These are phyloP conservation scores for Karstenula rhodostoma DNA, from an alignment of 2,329 filamentous ascomycete species.

Conservation along the genomic window DNA sequence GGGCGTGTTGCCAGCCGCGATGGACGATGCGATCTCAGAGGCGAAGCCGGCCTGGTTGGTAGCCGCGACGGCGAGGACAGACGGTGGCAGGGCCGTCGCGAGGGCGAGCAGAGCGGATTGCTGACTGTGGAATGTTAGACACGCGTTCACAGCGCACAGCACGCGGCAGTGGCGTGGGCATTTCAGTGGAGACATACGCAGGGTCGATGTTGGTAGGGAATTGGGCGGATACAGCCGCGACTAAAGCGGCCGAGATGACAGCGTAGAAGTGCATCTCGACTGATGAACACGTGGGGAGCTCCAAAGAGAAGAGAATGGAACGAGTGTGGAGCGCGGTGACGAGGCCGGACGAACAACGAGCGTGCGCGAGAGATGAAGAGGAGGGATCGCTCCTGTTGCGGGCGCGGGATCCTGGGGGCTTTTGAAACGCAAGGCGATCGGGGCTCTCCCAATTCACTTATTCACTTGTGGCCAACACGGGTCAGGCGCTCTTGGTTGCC, in stretches of 20 bases:
- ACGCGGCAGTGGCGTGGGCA: constrained; percentile 17
- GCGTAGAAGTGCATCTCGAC: constrained; percentile 42
- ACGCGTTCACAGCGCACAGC: constrained; percentile 16
- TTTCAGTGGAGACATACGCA: constrained; percentile 29
- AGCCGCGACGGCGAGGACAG: constrained; percentile 50
- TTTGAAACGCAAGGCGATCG: constrained; percentile 20
- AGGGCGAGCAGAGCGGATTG: constrained; percentile 53
- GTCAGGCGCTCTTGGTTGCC: neutral
- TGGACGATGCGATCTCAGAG: constrained; percentile 52
- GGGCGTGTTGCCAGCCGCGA: constrained; percentile 54
- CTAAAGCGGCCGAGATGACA: constrained; percentile 40
- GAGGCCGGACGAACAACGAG: constrained; percentile 26
- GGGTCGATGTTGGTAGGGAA: constrained; percentile 17
- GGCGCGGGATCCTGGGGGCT: constrained; percentile 14
- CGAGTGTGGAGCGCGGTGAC: constrained; percentile 34
- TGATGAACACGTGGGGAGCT: constrained; percentile 13
- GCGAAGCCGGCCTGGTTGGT: constrained; percentile 54
- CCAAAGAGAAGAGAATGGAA: constrained; percentile 21
- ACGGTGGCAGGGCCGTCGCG: constrained; percentile 55
- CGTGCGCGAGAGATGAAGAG: constrained; percentile 17
- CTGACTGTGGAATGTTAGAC: constrained; percentile 13
- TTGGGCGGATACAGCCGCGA: constrained; percentile 37
- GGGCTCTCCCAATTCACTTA: neutral
- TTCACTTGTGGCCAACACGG: neutral
- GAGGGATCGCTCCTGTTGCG: constrained; percentile 9